phyloP scores from a whole-genome alignment of 208 protist species.

The Vickermania ingenoplastis region DNA sequence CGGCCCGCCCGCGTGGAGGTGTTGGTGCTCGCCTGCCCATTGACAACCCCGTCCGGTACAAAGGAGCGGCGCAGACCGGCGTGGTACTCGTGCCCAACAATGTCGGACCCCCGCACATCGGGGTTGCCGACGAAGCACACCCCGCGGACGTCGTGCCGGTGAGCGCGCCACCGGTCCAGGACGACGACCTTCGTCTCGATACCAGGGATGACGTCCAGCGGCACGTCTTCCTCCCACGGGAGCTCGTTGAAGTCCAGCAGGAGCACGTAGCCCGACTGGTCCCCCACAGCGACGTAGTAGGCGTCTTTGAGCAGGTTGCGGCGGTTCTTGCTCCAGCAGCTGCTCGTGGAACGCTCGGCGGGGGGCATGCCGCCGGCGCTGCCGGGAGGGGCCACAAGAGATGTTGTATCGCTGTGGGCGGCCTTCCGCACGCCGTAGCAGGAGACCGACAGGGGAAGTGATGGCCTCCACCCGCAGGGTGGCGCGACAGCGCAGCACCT shows the following conservation, averaged over 20 bases:
- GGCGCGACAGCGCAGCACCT: constrained; percentile 57
- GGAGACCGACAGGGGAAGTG: constrained; percentile 34
- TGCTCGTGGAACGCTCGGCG: no score
- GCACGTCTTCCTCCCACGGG: background rate
- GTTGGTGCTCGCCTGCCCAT: background rate
- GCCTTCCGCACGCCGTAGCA: constrained; percentile 3
- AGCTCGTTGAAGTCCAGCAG: constrained; percentile 26
- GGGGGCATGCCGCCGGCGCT: background rate
- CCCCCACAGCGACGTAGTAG: constrained; percentile 39
- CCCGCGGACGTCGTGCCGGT: constrained; percentile 36
- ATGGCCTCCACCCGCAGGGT: constrained; percentile 46
- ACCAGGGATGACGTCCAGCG: constrained; percentile 3
- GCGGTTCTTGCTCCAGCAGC: background rate
- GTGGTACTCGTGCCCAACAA: background rate
- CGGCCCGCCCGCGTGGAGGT: background rate
- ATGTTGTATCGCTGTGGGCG: background rate
- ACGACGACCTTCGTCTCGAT: constrained; percentile 22
- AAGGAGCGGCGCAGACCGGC: background rate
- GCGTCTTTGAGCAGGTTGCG: constrained; percentile 1
- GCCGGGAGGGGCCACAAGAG: background rate
- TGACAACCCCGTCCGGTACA: background rate
- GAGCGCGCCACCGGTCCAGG: constrained; percentile 66
- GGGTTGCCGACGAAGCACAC: constrained; percentile 22
- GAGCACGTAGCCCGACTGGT: constrained; percentile 43
- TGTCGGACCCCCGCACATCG: background rate